Evolutionary conservation across 768 basidiomycete genomes (phyloP).

Genomic region (Suillus subalutaceus): DNA sequence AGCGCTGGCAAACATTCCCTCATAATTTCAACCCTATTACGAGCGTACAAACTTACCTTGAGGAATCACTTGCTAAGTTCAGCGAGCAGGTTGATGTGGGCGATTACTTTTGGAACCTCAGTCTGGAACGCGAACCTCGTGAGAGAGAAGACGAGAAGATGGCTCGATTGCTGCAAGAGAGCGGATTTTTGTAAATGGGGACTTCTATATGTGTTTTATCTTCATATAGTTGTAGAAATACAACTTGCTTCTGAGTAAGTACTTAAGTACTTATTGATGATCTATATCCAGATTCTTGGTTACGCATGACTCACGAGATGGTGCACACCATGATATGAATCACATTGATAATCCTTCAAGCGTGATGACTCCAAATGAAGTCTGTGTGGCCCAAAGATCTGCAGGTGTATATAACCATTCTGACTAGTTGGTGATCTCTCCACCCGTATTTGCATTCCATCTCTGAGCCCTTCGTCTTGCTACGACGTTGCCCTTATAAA

Average conservation of each 20-base stretch:
- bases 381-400: not conserved
- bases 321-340: not conserved
- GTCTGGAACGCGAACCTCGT: constrained; percentile 86
- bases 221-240: not conserved
- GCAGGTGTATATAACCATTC: not conserved
- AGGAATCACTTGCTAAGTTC: constrained; percentile 74
- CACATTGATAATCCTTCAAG: not conserved
- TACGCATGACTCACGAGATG: not conserved
- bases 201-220: not conserved
- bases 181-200: constrained; percentile 69
- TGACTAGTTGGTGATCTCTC: not conserved
- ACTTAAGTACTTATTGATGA: not conserved
- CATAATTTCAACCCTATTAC: constrained; percentile 82
- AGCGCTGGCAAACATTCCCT: constrained; percentile 90
- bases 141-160: constrained; percentile 98
- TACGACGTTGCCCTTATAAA: constrained; percentile 19
- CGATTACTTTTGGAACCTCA: constrained; percentile 83
- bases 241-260: not conserved
- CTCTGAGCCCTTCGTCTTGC: constrained; percentile 20
- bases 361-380: not conserved
- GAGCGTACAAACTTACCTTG: constrained; percentile 72
- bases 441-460: constrained; percentile 17
- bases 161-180: constrained; percentile 86
- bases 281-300: not conserved
- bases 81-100: constrained; percentile 68